A percentile compares a stretch with the other conserved stretches of the same genome.
Conservation (phyloP, 192 early-diverging fungal genomes). For the Mortierella hygrophila region DNA sequence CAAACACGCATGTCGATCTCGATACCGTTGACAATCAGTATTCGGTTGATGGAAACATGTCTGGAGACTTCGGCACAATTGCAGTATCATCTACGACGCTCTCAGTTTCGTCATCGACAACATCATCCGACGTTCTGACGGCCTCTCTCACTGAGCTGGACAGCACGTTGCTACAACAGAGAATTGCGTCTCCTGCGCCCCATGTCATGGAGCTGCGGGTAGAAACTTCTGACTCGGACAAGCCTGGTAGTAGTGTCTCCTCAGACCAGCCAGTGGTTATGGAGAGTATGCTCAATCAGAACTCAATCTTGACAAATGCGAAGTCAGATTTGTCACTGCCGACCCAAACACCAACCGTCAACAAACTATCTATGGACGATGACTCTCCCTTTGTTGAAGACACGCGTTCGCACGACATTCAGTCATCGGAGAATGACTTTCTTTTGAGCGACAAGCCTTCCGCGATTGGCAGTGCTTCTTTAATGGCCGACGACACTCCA, state of each 20-base stretch:
- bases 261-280: not conserved
- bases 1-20: constrained; percentile 12
- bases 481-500: too few species aligned
- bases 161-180: not conserved
- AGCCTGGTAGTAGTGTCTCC: not conserved
- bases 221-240: not conserved
- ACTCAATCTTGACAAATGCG: not conserved
- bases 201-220: not conserved
- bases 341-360: not conserved
- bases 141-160: not conserved
- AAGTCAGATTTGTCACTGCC: not conserved
- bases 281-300: not conserved
- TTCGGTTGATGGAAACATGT: not conserved
- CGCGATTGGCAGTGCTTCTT: not conserved
- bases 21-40: not conserved
- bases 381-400: not conserved
- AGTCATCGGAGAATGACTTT: not conserved
- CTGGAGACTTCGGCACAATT: not conserved
- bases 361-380: not conserved
- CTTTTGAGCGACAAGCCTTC: not conserved
- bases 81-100: not conserved
- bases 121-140: not conserved
- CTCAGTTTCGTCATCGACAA: not conserved
- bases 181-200: not conserved
- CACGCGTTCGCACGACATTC: not conserved